Base-by-base conservation (phyloP, 179 eudicot genomes). In the Spergularia azorica region DNA sequence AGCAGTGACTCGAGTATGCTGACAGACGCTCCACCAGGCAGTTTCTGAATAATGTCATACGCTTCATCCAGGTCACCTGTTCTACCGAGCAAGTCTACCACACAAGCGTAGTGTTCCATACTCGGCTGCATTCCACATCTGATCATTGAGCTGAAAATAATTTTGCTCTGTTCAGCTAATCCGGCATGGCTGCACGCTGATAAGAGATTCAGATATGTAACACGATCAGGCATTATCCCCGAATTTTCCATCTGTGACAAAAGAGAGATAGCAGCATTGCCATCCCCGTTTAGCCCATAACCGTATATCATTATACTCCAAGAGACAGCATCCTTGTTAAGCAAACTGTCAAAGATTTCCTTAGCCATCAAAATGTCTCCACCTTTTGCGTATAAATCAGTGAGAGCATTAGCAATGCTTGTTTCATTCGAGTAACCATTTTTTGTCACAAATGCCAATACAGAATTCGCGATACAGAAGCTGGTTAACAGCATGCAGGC, bases 131-230 rank as follows among this genome's bases (percentile, higher is more conserved):
- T 54, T 26, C 88, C 87, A 32, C 83, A 60, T 7, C 63, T 51
- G 39, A 81, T 20, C 97, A 92, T 89, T 2, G 88, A 87, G 20
- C 80, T 71, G 64, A 91, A 85, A 11, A 81, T 77, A 18, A 6
- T 68, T 36, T 55, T 82, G 58, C 87, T 85, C 68, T 91, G 80
- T 67, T 88, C 85, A 5, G 85, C 84, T 54, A 86, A 71, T 70
- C 96, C 97, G 13, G 87, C 72, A 83, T 86, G 97, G 70, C 91
- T 91, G 76, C 96, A 89, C 36, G 94, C 91, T 43, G 94, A 91
- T 82, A 92, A 76, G 36, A 84, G 75, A 73, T 81, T 85, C n/a
- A 87, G 76, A 76, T 86, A 89, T 43, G 94, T 87, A 4, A 88
- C 70, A 18, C 79, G 79, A 55, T 88, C 89, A 2, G 92, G 96